Evolutionary conservation across 805 yeast species (phyloP), one percentile per base, ranked within the genome.

Genomic region (Spencermartinsiella europaea): DNA sequence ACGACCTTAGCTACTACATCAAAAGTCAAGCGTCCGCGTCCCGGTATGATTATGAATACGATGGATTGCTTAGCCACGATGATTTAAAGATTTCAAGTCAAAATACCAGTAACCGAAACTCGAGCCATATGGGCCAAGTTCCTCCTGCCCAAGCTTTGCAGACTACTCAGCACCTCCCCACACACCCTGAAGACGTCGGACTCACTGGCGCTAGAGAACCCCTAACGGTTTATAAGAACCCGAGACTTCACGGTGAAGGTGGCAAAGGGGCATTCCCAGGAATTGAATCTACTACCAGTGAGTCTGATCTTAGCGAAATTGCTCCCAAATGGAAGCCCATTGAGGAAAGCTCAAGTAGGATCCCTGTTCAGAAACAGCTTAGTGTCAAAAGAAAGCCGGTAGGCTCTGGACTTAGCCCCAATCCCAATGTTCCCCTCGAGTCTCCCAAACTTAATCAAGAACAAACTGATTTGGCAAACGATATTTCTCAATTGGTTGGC

Each of bases 351-450:
- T 20, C 22, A 22, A 31, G 12, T n/a, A n/a, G 38, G 4, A 15
- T 19, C 10, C 39, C 28, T 7, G 15, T 25, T 4, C 19, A 35
- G 21, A 34, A 44, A 22, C 37, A 45, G 37, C 25, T 47, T 22
- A 42, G 47, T 12, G 56, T 54, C 15, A 50, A 50, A 21, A 40
- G 57, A 36, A 54, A 54, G 41, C 57, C 57, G 1, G 57, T 54
- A 1, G 57, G 56, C 4, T 36, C 51, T 19, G 44, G 28, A 5
- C 12, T 37, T 3, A n/a, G 38, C 14, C 21, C 37, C 17, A 40
- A 38, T 16, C 21, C 37, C 17, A 40, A 38, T 16, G 17, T 20
- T 15, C 31, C 42, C 5, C 36, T 27, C 3, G 38, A 34, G 16
- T 41, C 45, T 3, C 45, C 42, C 7, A 27, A 25, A 17, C 16